Evolutionary conservation across 2,329 filamentous ascomycete genomes (phyloP), one percentile per base, ranked within the genome.

Genomic region (Knufia fluminis): DNA sequence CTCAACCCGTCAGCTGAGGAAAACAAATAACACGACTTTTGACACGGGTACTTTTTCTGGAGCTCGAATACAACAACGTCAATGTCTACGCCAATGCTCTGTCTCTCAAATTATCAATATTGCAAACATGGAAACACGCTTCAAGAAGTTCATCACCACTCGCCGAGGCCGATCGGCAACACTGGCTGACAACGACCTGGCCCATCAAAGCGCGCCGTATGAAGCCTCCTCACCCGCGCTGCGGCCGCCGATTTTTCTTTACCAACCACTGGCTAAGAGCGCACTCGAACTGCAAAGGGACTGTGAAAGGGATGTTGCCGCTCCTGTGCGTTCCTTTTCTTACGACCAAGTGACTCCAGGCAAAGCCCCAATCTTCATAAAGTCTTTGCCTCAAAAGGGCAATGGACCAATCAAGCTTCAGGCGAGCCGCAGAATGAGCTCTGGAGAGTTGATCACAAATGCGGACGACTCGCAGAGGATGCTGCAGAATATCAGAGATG

Each of bases 331-430:
- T 12, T 51, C 55, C 7, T 52, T 53, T 17, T 52, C 57, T 22
- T 60, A 60, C 41, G 41, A 57, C 14, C 39, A 48, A 14, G 50
- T 53, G 19, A 26, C 45, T 4, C 45, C 57, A n/a, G 56, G 58
- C 17, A 57, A 49, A 32, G 48, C 52, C 20, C 58, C 58, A 26
- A 43, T 53, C 20, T 22, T 59, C 26, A 54, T 52, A 20, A 6
- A 36, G n/a, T 50, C 53, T 16, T 52, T 46, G 19, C 58, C 57
- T 36, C 53, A 57, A 14, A 52, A 56, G 38, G 58, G 58, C 2
- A 60, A 60, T 53, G 58, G 57, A 7, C 56, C 58, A 9, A 55
- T 59, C 23, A 60, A 57, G 41, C 54, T 59, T 7, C 56, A 57
- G 28, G 52, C 57, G n/a, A 57, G 53, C 45, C 57, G 57, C 14